These are phyloP conservation scores for Bipolaris bicolor DNA, from an alignment of 2,329 filamentous ascomycete genomes.

Conservation along the genomic window DNA sequence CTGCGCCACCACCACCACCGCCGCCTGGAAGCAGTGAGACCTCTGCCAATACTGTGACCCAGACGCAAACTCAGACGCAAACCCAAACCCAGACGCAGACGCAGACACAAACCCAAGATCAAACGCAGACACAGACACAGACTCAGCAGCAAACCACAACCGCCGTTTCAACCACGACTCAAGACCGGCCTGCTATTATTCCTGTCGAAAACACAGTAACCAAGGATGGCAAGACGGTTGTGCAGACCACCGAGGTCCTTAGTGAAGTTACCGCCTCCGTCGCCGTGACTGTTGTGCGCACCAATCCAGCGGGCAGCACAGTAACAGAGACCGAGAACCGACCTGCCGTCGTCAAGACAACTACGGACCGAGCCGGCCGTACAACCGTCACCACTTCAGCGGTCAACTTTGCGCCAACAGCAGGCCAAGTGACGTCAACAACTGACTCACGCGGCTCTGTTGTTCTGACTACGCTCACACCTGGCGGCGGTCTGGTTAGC, in stretches of 20 bases:
- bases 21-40: background rate
- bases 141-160: conserved; percentile 12
- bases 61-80: conserved; percentile 7
- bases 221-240: conserved; percentile 43
- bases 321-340: conserved; percentile 48
- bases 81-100: conserved; percentile 4
- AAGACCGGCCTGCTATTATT: conserved; percentile 43
- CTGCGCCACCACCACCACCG: background rate
- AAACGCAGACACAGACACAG: background rate
- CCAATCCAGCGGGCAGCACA: conserved; percentile 48
- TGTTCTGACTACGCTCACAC: conserved; percentile 56
- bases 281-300: conserved; percentile 47
- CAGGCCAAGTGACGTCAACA: conserved; percentile 52
- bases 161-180: conserved; percentile 8
- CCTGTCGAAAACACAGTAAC: conserved; percentile 49
- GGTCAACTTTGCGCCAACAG: conserved; percentile 39
- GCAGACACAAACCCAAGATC: background rate
- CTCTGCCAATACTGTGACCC: conserved; percentile 1
- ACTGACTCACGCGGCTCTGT: conserved; percentile 51
- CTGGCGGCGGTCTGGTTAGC: conserved; percentile 50
- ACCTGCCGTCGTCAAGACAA: conserved; percentile 46
- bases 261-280: conserved; percentile 50
- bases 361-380: conserved; percentile 50
- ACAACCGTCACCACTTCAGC: conserved; percentile 45
- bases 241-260: conserved; percentile 51